These are phyloP conservation scores for Fusarium sp. DNA, from an alignment of 2,329 filamentous ascomycete genomes.

Conservation along the genomic window DNA sequence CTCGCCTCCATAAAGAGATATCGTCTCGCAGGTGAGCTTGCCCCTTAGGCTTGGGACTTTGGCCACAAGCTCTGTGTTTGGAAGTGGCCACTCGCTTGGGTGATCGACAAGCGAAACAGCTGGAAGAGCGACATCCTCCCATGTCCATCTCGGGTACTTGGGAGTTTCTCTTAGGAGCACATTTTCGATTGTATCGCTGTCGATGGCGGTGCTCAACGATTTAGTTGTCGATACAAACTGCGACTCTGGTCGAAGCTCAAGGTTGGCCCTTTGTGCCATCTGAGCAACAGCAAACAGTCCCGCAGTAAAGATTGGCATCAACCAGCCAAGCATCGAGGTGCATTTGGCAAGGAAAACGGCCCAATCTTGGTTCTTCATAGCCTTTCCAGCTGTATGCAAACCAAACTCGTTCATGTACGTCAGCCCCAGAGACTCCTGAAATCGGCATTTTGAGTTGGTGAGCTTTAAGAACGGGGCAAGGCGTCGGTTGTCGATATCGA, in stretches of 20 bases:
- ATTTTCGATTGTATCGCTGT: conserved; percentile 25
- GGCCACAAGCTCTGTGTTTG: conserved; percentile 36
- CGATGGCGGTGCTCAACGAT: conserved; percentile 22
- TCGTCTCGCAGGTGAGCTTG: conserved; percentile 35
- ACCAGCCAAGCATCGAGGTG: conserved; percentile 42
- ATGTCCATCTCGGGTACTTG: conserved; percentile 42
- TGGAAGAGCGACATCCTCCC: conserved; percentile 40
- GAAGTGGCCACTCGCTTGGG: conserved; percentile 33
- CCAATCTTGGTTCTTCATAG: conserved; percentile 41
- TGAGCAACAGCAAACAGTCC: conserved; percentile 41
- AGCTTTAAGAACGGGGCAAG: conserved; percentile 42
- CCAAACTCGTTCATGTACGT: conserved; percentile 45
- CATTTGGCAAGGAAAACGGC: conserved; percentile 42
- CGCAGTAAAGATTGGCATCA: conserved; percentile 44
- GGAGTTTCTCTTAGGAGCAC: conserved; percentile 35
- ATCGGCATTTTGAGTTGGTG: conserved; percentile 28
- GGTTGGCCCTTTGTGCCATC: conserved; percentile 24
- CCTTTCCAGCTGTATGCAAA: conserved; percentile 36
- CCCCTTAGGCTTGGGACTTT: conserved; percentile 32
- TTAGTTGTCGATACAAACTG: conserved; percentile 35
- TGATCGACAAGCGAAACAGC: conserved; percentile 27
- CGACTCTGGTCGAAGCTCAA: conserved; percentile 37
- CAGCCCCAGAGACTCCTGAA: conserved; percentile 39
- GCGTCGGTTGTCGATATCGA: conserved; percentile 42
- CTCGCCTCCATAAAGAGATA: conserved; percentile 24